These are phyloP conservation scores for Limnomonas spitsbergensis DNA, from an alignment of 139 green algal species.

Conservation along the genomic window DNA sequence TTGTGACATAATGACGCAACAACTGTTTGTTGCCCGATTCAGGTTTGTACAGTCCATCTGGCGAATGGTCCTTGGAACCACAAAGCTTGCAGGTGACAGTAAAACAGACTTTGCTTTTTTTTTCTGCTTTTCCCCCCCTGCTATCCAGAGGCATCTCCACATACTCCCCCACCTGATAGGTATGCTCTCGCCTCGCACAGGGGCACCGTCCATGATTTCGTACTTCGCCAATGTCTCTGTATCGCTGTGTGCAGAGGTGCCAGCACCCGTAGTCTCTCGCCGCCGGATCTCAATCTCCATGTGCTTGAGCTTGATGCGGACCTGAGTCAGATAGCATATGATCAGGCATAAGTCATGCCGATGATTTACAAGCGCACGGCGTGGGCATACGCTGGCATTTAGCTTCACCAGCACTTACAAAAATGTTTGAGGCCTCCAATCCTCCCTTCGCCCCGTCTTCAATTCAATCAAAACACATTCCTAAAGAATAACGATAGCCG, in stretches of 20 bases:
- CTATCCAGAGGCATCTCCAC: too few species aligned
- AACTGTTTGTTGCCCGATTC: too few species aligned
- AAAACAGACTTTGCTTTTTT: background rate
- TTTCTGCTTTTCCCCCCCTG: background rate
- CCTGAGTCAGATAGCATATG: slow-evolving; percentile 37
- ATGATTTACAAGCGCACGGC: background rate
- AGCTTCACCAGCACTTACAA: too few species aligned
- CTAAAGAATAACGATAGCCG: too few species aligned
- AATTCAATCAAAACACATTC: too few species aligned
- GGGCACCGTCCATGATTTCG: slow-evolving; percentile 99
- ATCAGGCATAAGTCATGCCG: background rate
- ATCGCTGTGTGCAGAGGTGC: slow-evolving; percentile 77
- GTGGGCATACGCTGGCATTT: too few species aligned
- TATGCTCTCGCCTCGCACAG: slow-evolving; percentile 85
- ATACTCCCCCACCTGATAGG: too few species aligned
- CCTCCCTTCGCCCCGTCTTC: background rate
- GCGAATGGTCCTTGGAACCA: too few species aligned
- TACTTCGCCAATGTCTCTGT: slow-evolving; percentile 95
- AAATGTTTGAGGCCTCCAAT: too few species aligned
- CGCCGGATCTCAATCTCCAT: slow-evolving; percentile 98
- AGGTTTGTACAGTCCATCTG: too few species aligned
- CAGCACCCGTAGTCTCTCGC: slow-evolving; percentile 84
- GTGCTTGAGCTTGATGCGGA: slow-evolving; percentile 98
- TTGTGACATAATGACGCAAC: too few species aligned
- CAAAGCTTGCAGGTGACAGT: background rate